Base-by-base conservation (phyloP, 225 moss, liverwort and hornwort species). In the Sphagnum tenellum region DNA sequence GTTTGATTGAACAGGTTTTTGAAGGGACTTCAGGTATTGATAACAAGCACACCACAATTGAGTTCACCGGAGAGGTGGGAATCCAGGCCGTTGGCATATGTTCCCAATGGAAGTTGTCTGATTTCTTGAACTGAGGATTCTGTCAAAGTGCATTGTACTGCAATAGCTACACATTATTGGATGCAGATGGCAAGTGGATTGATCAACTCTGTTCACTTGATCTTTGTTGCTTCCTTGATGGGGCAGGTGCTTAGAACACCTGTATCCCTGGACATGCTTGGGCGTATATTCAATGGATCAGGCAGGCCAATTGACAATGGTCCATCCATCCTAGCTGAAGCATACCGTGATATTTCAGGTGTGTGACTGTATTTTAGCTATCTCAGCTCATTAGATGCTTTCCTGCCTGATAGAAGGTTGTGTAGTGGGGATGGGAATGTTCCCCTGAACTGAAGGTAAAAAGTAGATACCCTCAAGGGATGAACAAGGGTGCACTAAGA, bases 261-360 rank as follows among this genome's bases (percentile, higher is more conserved):
- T 0, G 92, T 96, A 58, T 96, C 96, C 4, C 68, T 90, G 85
- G 96, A 96, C 80, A 96, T 96, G 96, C 78, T 96, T 48, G 96
- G 96, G 50, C 90, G 96, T 51, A 92, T 96, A 64, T 96, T 96
- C 77, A 96, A 96, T 77, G 92, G 92, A 52, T 96, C 92, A 49
- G 96, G 96, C 56, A 87, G 78, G 48, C 96, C 96, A 59, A 96
- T 96, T 74, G 96, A 96, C 66, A 96, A 96, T 64, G 96, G 96
- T 0, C 92, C 92, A 12, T 92, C 92, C 3, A 96, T 96, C 71
- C 80, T 96, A 11, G 92, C 96, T 49, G 96, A 96, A 80, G 90
- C 88, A n/a, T 96, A 76, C 57, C 79, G 72, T 46, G 82, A 86
- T 71, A 86, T 86, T 52, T 64, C 63, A 69, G 80, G 86, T 86